Evolutionary conservation across 768 basidiomycete genomes (phyloP).

Genomic region (Leccinum subgranulosum): DNA sequence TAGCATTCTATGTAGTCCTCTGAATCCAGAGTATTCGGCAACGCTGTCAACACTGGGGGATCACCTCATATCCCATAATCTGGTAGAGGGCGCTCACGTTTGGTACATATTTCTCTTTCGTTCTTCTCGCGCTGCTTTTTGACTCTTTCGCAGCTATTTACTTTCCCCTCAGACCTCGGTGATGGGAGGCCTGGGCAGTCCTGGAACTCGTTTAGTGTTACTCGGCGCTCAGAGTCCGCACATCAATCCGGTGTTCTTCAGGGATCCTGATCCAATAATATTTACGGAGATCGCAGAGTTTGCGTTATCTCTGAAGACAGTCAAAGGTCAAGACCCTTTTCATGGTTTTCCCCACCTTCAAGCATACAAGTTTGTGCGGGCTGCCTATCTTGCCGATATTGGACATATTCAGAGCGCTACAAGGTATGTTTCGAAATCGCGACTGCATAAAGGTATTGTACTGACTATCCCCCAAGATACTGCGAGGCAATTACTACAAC

Average conservation of each 20-base stretch:
- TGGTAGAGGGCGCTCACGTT: slow-evolving; percentile 83
- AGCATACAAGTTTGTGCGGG: slow-evolving; percentile 81
- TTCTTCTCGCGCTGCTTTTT: neutral
- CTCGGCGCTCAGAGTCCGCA: slow-evolving; percentile 67
- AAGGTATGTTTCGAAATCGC: slow-evolving; percentile 44
- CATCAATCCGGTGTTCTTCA: slow-evolving; percentile 47
- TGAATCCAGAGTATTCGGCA: slow-evolving; percentile 63
- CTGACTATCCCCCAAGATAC: slow-evolving; percentile 60
- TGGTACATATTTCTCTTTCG: slow-evolving; percentile 53
- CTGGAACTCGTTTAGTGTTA: slow-evolving; percentile 65
- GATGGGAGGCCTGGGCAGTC: slow-evolving; percentile 66
- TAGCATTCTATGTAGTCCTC: slow-evolving; percentile 75
- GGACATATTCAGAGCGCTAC: slow-evolving; percentile 77
- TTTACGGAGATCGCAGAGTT: slow-evolving; percentile 93
- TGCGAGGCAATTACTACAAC: slow-evolving; percentile 83
- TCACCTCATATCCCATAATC: slow-evolving; percentile 64
- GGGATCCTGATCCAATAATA: slow-evolving; percentile 72
- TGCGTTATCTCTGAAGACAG: slow-evolving; percentile 70
- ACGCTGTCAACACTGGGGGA: slow-evolving; percentile 85
- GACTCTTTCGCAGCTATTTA: slow-evolving; percentile 58
- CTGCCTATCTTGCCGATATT: slow-evolving; percentile 71
- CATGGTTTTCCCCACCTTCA: slow-evolving; percentile 82
- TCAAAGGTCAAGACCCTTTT: slow-evolving; percentile 87
- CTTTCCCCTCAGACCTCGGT: slow-evolving; percentile 80
- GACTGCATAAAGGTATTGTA: neutral